A percentile compares a stretch with the other conserved stretches of the same genome.
Evolutionary conservation across 1,284 basidiomycete species (phyloP).

Genomic region (Singerocomus rubriflavus): DNA sequence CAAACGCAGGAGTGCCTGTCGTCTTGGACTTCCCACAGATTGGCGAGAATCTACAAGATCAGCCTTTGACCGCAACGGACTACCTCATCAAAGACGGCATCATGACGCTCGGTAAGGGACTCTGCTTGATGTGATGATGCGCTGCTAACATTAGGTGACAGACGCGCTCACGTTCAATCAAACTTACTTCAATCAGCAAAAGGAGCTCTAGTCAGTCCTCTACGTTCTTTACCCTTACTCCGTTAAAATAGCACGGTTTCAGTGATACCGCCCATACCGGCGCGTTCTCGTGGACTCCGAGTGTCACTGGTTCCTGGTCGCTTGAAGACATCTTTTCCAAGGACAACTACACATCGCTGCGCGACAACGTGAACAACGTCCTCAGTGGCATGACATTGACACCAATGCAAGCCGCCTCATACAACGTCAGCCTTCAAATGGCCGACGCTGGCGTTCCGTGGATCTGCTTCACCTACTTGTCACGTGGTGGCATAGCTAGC

Average conservation of each 20-base stretch:
- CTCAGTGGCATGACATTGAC: conserved; percentile 1
- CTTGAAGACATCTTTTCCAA: background rate
- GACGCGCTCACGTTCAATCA: conserved; percentile 1
- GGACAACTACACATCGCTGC: conserved; percentile 1
- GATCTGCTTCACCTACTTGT: background rate
- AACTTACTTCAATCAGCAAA: background rate
- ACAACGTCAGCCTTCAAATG: background rate
- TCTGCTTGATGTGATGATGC: background rate
- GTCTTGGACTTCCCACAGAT: conserved; percentile 2
- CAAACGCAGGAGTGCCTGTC: background rate
- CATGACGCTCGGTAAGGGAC: background rate
- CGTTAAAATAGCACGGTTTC: background rate
- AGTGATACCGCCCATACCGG: background rate
- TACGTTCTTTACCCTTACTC: background rate
- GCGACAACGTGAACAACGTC: background rate
- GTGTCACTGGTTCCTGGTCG: background rate
- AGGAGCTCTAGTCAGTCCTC: background rate
- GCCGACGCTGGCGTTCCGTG: background rate
- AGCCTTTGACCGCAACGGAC: background rate
- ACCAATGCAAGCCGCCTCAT: background rate
- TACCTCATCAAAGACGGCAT: background rate
- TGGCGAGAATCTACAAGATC: conserved; percentile 7
- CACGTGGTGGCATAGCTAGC: conserved; percentile 1
- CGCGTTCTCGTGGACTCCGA: background rate
- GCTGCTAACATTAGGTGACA: background rate